Conservation (phyloP, 352 stramenopile species). For the Phytophthora fragariaefolia region DNA sequence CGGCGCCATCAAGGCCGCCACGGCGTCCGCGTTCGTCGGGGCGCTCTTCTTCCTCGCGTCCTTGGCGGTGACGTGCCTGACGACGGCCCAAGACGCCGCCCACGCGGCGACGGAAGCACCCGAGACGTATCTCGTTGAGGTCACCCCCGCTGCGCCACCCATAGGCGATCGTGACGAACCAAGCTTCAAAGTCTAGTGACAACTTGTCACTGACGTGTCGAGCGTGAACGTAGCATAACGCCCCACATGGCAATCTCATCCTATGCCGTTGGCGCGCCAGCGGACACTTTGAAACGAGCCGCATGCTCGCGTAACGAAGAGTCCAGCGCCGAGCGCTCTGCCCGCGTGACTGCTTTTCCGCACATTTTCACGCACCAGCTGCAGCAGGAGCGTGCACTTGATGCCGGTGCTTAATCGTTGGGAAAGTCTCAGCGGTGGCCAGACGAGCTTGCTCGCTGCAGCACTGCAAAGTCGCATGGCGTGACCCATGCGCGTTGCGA, state of each 20-base stretch:
- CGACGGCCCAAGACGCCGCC: not conserved
- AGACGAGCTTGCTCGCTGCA: slow-evolving; percentile 2
- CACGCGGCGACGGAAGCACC: slow-evolving; percentile 3
- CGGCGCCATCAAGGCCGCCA: slow-evolving; percentile 41
- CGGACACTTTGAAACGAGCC: slow-evolving; percentile 8
- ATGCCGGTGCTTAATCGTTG: not conserved
- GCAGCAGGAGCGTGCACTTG: slow-evolving; percentile 11
- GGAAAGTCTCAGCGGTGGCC: slow-evolving; percentile 5
- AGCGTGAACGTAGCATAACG: too few relatives aligned
- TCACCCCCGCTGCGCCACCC: not conserved
- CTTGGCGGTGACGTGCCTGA: slow-evolving; percentile 26
- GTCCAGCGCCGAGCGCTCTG: slow-evolving; percentile 16
- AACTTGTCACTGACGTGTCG: too few relatives aligned
- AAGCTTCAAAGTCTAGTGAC: slow-evolving; percentile 7
- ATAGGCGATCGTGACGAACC: not conserved
- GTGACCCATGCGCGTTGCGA: not conserved
- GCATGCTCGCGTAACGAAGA: slow-evolving; percentile 14
- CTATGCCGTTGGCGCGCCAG: not conserved
- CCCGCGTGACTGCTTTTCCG: slow-evolving; percentile 2
- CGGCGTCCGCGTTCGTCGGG: slow-evolving; percentile 48
- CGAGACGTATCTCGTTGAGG: not conserved
- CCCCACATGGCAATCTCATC: not conserved
- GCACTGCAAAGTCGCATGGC: slow-evolving; percentile 16
- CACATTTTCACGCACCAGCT: slow-evolving; percentile 4
- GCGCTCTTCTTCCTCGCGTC: slow-evolving; percentile 38